Conservation (phyloP, 1,284 basidiomycete species). For the Marasmius oreades region DNA sequence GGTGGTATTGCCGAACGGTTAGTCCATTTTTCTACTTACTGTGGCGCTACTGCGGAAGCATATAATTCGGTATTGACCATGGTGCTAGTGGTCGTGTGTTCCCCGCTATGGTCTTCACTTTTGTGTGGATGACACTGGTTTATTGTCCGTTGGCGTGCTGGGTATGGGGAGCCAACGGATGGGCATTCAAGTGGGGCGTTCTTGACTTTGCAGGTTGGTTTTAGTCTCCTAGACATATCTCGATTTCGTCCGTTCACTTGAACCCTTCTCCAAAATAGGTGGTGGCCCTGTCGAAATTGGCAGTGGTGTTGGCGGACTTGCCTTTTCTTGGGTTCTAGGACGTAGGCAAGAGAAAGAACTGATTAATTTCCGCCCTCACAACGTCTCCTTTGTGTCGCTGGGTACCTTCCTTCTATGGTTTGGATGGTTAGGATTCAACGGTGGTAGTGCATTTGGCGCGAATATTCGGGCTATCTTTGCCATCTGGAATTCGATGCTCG, state of each 20-base stretch:
- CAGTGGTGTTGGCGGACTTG: slow-evolving; percentile 83
- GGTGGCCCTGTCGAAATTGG: slow-evolving; percentile 94
- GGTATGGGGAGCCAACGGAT: slow-evolving; percentile 62
- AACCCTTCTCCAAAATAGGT: slow-evolving; percentile 42
- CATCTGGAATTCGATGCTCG: slow-evolving; percentile 86
- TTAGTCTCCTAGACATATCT: slow-evolving; percentile 1
- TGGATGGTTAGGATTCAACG: slow-evolving; percentile 76
- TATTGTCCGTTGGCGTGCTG: slow-evolving; percentile 76
- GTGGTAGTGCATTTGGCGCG: slow-evolving; percentile 83
- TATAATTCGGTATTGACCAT: not conserved
- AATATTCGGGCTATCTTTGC: slow-evolving; percentile 87
- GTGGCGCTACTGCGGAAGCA: too few relatives aligned
- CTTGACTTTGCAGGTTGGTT: slow-evolving; percentile 74
- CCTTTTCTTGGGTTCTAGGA: slow-evolving; percentile 84
- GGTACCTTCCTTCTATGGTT: slow-evolving; percentile 92
- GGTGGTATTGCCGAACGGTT: slow-evolving; percentile 82
- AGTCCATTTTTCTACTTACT: not conserved
- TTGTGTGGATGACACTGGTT: slow-evolving; percentile 83
- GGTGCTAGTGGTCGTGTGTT: slow-evolving; percentile 61
- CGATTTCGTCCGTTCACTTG: not conserved
- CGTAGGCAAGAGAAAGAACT: slow-evolving; percentile 77
- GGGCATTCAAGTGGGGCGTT: slow-evolving; percentile 78
- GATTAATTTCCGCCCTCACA: slow-evolving; percentile 89
- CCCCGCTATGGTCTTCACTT: slow-evolving; percentile 86
- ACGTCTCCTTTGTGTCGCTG: slow-evolving; percentile 85